Conservation (phyloP, 805 yeast genomes). For the Sugiyamaella lignohabitans region DNA sequence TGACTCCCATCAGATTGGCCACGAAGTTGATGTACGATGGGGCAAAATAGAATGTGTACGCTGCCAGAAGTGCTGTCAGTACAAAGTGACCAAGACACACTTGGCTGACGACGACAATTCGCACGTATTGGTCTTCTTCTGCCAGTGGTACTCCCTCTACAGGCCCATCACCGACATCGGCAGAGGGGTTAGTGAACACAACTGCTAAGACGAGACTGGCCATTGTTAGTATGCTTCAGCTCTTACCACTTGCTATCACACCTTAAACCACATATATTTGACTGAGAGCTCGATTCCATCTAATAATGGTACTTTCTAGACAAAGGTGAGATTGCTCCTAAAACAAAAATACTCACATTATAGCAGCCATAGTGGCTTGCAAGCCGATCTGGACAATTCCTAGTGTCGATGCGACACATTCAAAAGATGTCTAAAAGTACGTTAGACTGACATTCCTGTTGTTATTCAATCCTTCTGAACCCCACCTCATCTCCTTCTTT, state of each 20-base stretch:
- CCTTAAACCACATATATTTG: too few species aligned
- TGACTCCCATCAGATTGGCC: constrained; percentile 57
- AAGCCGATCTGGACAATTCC: constrained; percentile 61
- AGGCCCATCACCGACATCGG: background rate
- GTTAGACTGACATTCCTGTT: too few species aligned
- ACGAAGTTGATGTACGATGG: constrained; percentile 29
- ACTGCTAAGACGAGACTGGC: constrained; percentile 25
- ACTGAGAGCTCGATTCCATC: too few species aligned
- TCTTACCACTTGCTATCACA: too few species aligned
- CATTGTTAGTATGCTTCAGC: too few species aligned
- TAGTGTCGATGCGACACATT: constrained; percentile 60
- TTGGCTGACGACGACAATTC: constrained; percentile 15
- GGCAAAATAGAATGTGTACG: constrained; percentile 13
- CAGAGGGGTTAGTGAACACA: constrained; percentile 14
- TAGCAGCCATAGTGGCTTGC: constrained; percentile 54
- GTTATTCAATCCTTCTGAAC: constrained; percentile 21
- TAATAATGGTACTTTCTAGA: too few species aligned
- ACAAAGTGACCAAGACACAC: constrained; percentile 29
- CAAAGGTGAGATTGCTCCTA: too few species aligned
- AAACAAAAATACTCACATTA: too few species aligned
- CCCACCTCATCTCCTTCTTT: constrained; percentile 18
- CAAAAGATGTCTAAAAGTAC: constrained; percentile 34
- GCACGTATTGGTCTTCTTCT: constrained; percentile 16
- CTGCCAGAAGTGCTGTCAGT: constrained; percentile 18
- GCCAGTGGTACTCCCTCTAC: background rate